A percentile compares a stretch with the other conserved stretches of the same genome.
Conservation (phyloP, 1,284 basidiomycete species). For the Cutaneotrichosporon sp. region DNA sequence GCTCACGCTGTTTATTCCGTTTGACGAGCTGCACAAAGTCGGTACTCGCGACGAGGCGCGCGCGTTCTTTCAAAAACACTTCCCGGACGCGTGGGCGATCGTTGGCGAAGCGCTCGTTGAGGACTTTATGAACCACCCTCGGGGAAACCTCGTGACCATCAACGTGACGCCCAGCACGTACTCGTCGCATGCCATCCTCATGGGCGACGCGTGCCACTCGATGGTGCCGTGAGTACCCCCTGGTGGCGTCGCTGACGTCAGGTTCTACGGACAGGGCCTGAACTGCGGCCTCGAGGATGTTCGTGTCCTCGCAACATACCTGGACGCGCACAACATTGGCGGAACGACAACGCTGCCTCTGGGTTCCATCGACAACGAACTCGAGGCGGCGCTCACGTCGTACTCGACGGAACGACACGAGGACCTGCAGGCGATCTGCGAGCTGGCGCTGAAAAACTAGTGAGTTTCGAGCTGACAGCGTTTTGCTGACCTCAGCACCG, state of each 20-base stretch:
- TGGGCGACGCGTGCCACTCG: conserved; percentile 92
- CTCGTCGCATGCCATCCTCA: conserved; percentile 75
- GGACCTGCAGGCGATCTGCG: conserved; percentile 82
- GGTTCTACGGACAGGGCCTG: conserved; percentile 96
- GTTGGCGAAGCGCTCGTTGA: conserved; percentile 76
- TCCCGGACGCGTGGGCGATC: conserved; percentile 76
- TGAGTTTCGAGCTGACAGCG: no score
- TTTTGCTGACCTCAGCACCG: conserved; percentile 60
- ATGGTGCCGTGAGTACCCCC: conserved; percentile 60
- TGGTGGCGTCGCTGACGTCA: conserved; percentile 39
- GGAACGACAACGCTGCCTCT: conserved; percentile 37
- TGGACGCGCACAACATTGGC: conserved; percentile 64
- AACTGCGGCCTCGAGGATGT: conserved; percentile 98
- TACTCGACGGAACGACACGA: conserved; percentile 78
- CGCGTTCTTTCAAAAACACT: conserved; percentile 75
- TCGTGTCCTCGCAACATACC: conserved; percentile 70
- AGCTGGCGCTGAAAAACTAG: conserved; percentile 95
- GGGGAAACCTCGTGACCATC: conserved; percentile 83
- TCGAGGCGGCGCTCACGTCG: conserved; percentile 62
- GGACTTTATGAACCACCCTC: conserved; percentile 74
- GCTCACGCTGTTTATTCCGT: conserved; percentile 83
- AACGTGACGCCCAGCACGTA: conserved; percentile 88
- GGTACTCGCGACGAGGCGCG: conserved; percentile 58
- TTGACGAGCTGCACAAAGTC: conserved; percentile 66
- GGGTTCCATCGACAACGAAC: conserved; percentile 46